These are phyloP conservation scores for Citrus sinensis DNA, from an alignment of 345 rosid genomes.

Conservation along the genomic window DNA sequence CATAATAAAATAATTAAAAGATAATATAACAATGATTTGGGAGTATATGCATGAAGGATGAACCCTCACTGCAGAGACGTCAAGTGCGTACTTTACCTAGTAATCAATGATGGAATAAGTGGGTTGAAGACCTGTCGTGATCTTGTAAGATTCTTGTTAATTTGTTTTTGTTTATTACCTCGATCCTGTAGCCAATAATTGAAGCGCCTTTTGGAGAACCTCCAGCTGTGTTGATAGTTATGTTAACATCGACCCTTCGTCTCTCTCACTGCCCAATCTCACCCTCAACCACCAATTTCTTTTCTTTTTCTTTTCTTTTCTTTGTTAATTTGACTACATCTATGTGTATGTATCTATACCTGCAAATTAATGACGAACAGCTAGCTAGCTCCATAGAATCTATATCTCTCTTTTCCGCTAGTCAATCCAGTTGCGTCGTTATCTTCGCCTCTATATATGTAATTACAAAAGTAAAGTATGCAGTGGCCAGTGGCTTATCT, in stretches of 20 bases:
- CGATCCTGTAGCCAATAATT: constrained; percentile 34
- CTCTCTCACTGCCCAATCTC: not conserved
- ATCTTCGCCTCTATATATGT: constrained; percentile 2
- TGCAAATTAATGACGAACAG: constrained; percentile 16
- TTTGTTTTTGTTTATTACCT: constrained; percentile 2
- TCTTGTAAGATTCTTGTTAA: constrained; percentile 13
- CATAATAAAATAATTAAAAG: not conserved
- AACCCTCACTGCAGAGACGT: not conserved
- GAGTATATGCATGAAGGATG: not conserved
- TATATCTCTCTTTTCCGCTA: not conserved
- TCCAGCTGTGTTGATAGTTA: constrained; percentile 39
- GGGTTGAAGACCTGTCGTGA: constrained; percentile 24
- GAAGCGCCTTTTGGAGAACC: constrained; percentile 40
- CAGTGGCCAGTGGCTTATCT: not conserved
- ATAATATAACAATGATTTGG: not conserved
- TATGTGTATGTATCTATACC: no score
- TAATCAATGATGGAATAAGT: not conserved
- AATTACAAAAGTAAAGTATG: constrained; percentile 15
- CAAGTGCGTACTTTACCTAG: not conserved
- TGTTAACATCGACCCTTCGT: no score
- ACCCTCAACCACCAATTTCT: constrained; percentile 10
- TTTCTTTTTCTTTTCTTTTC: not conserved
- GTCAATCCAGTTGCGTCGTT: constrained; percentile 4
- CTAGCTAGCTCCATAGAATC: constrained; percentile 23
- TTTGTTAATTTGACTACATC: not conserved